These are phyloP conservation scores for Syzygium aqueum DNA, from an alignment of 345 rosid species.

Conservation along the genomic window DNA sequence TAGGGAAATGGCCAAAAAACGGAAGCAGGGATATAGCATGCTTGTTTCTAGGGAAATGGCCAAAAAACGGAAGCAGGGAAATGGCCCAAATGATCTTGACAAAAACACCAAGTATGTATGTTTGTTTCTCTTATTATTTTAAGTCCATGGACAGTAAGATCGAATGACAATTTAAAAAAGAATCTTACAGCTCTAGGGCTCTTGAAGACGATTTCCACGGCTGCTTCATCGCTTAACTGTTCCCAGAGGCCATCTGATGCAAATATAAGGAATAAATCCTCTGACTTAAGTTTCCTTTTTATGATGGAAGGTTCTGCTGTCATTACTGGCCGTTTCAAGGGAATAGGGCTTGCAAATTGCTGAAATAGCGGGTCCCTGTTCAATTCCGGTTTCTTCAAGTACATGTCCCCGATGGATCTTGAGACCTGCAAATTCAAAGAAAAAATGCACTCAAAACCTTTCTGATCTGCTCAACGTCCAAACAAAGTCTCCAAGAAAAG, in stretches of 20 bases:
- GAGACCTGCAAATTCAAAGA: conserved; percentile 55
- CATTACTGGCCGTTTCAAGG: conserved; percentile 71
- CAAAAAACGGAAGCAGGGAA: background rate
- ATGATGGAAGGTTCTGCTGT: conserved; percentile 90
- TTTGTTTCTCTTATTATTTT: background rate
- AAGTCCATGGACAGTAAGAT: background rate
- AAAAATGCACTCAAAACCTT: background rate
- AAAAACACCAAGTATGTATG: background rate
- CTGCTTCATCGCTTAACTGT: conserved; percentile 82
- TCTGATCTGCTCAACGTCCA: background rate
- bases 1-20: background rate
- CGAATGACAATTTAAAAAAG: background rate
- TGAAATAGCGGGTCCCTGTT: conserved; percentile 78
- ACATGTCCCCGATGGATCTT: conserved; percentile 92
- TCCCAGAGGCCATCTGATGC: conserved; percentile 99
- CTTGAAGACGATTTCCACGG: conserved; percentile 73
- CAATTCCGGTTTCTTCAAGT: conserved; percentile 84
- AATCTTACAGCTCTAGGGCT: conserved; percentile 80
- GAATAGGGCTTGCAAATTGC: conserved; percentile 63
- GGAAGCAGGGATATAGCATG: background rate
- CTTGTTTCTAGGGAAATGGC: too few relatives aligned
- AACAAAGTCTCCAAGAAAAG: background rate
- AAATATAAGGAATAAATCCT: conserved; percentile 82
- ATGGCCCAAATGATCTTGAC: background rate
- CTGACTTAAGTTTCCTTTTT: conserved; percentile 56